phyloP scores from a whole-genome alignment of 192 early-diverging fungal species.

The Coemansia sp. region DNA sequence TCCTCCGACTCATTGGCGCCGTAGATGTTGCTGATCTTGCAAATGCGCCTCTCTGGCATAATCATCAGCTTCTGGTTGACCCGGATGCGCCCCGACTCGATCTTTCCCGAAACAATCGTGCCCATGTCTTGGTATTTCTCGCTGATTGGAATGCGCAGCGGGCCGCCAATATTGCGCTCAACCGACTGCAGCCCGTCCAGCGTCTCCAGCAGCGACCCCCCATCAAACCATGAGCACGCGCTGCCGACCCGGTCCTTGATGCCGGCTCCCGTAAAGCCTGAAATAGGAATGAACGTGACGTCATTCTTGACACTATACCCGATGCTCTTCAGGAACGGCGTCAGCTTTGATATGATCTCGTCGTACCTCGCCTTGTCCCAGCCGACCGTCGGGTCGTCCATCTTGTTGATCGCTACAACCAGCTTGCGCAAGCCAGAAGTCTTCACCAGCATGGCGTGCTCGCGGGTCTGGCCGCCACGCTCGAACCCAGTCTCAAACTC shows the following conservation, averaged over 20 bases:
- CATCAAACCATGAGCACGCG: constrained; percentile 73
- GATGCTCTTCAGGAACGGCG: constrained; percentile 87
- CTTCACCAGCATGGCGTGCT: constrained; percentile 96
- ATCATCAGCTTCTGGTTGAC: constrained; percentile 84
- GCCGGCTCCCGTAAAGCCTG: constrained; percentile 96
- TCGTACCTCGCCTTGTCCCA: constrained; percentile 95
- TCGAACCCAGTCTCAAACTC: constrained; percentile 99
- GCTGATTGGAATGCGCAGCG: constrained; percentile 90
- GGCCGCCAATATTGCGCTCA: constrained; percentile 85
- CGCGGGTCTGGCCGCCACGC: constrained; percentile 96
- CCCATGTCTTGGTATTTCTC: constrained; percentile 99
- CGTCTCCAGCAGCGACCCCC: constrained; percentile 85
- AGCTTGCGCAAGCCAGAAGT: constrained; percentile 94
- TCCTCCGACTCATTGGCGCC: constrained; percentile 83
- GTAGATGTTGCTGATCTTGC: constrained; percentile 82
- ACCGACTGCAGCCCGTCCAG: constrained; percentile 79
- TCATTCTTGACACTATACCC: constrained; percentile 90
- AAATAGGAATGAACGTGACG: constrained; percentile 87
- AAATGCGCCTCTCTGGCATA: constrained; percentile 83
- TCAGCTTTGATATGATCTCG: constrained; percentile 79
- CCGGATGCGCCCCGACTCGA: constrained; percentile 89
- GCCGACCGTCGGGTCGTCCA: constrained; percentile 96
- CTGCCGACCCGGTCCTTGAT: constrained; percentile 79
- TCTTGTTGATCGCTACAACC: constrained; percentile 98
- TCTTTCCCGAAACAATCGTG: constrained; percentile 91